A percentile compares a stretch with the other conserved stretches of the same genome.
phyloP scores from a whole-genome alignment of 495 filamentous ascomycete species.

The Haplographium delicatum region DNA sequence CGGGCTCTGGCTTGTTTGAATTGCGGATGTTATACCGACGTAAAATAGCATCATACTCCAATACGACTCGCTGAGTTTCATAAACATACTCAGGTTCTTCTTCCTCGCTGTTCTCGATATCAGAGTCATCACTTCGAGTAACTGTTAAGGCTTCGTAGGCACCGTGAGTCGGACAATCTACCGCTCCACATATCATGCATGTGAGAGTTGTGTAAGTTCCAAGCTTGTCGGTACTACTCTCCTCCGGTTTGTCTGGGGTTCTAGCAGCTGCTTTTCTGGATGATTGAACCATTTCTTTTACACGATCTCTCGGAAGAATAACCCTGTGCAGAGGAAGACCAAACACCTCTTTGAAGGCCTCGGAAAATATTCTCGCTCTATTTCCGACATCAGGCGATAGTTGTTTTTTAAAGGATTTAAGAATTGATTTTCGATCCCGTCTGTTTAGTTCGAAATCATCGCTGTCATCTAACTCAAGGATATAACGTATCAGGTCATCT shows the following conservation, averaged over 20 bases:
- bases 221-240: conserved; percentile 1
- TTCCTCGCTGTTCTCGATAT: background rate
- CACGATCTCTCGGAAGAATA: conserved; percentile 11
- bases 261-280: background rate
- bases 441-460: background rate
- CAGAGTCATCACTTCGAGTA: conserved; percentile 3
- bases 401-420: background rate
- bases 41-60: background rate
- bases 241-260: conserved; percentile 1
- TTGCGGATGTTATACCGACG: background rate
- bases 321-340: conserved; percentile 5
- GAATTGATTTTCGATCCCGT: conserved; percentile 1
- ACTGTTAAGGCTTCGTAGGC: conserved; percentile 9
- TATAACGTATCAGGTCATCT: conserved; percentile 12
- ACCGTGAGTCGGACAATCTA: conserved; percentile 23
- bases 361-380: background rate
- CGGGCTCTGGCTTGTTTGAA: conserved; percentile 4
- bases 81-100: conserved; percentile 1
- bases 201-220: conserved; percentile 17
- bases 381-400: background rate
- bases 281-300: conserved; percentile 17
- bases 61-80: background rate
- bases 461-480: conserved; percentile 1
- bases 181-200: conserved; percentile 21
- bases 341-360: conserved; percentile 16